These are phyloP conservation scores for Rhodotorula babjevae DNA, from an alignment of 768 basidiomycete genomes.

Conservation along the genomic window DNA sequence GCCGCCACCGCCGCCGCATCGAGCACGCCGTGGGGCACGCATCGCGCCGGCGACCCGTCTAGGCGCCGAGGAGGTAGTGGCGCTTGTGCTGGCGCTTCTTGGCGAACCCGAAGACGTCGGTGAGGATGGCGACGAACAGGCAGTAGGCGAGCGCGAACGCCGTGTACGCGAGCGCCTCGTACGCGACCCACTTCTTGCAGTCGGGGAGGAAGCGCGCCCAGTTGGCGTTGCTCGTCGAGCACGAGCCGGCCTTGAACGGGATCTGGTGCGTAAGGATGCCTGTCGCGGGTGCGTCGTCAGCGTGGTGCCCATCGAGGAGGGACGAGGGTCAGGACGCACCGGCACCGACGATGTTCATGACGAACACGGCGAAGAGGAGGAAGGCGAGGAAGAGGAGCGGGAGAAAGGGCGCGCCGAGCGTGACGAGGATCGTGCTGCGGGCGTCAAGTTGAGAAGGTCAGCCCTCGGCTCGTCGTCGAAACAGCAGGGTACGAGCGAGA, in stretches of 20 bases:
- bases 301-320: not conserved
- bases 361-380: constrained; percentile 11
- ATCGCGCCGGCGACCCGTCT: no score
- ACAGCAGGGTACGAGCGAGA: not conserved
- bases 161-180: not conserved
- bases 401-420: constrained; percentile 1
- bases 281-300: not conserved
- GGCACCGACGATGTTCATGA: constrained; percentile 7
- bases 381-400: constrained; percentile 27
- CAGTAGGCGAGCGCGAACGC: not conserved
- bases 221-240: not conserved
- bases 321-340: not conserved
- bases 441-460: constrained; percentile 4
- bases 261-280: constrained; percentile 13
- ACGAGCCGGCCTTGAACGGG: constrained; percentile 10
- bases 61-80: constrained; percentile 18
- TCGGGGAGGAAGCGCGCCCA: constrained; percentile 2
- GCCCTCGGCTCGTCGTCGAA: no score
- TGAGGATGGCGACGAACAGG: not conserved
- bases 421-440: constrained; percentile 10
- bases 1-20: no score
- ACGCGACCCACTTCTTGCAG: not conserved
- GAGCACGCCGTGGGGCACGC: no score
- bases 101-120: not conserved
- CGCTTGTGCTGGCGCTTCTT: constrained; percentile 9